These are phyloP conservation scores for Hypoxylon rubiginosum DNA, from an alignment of 2,329 filamentous ascomycete species.

Conservation along the genomic window DNA sequence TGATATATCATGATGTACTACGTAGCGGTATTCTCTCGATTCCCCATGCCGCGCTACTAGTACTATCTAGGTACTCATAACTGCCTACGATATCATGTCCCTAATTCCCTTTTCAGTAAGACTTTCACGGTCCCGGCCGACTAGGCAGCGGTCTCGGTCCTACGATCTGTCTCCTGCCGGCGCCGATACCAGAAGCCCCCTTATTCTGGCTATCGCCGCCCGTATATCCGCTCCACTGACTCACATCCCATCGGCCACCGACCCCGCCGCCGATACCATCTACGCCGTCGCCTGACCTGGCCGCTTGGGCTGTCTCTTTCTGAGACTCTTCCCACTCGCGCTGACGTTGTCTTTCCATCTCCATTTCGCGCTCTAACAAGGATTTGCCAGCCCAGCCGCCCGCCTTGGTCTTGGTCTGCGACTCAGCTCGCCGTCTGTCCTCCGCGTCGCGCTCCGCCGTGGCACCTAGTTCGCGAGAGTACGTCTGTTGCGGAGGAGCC, in stretches of 20 bases:
- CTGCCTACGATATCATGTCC: neutral
- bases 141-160: slow-evolving; percentile 77
- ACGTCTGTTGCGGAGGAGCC: slow-evolving; percentile 60
- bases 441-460: slow-evolving; percentile 74
- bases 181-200: slow-evolving; percentile 74
- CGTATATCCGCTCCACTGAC: slow-evolving; percentile 80
- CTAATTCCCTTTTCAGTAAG: neutral
- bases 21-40: neutral
- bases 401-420: slow-evolving; percentile 72
- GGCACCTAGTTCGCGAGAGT: slow-evolving; percentile 67
- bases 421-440: slow-evolving; percentile 69
- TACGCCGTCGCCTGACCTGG: slow-evolving; percentile 64
- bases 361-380: slow-evolving; percentile 83
- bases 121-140: slow-evolving; percentile 39
- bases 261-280: slow-evolving; percentile 77
- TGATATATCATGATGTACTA: neutral
- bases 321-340: slow-evolving; percentile 85
- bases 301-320: slow-evolving; percentile 70
- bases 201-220: slow-evolving; percentile 82
- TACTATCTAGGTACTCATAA: neutral
- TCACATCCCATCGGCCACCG: slow-evolving; percentile 79
- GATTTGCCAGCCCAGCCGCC: slow-evolving; percentile 76
- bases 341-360: slow-evolving; percentile 81
- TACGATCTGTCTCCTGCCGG: slow-evolving; percentile 81
- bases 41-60: neutral